phyloP scores from a whole-genome alignment of 1,284 basidiomycete genomes.

The Puccinia polysora region DNA sequence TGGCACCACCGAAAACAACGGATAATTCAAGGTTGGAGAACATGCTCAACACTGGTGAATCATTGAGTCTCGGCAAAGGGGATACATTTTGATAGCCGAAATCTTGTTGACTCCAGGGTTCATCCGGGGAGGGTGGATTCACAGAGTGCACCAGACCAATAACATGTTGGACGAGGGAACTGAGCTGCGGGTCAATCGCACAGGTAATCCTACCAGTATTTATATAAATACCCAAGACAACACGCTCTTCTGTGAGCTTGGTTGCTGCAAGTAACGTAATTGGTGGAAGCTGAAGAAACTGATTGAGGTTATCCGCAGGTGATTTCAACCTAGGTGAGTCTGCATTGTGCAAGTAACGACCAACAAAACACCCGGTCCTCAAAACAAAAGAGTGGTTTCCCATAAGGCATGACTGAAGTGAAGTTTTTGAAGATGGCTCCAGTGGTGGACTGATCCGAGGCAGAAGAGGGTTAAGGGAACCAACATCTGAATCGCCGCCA shows the following conservation, averaged over 20 bases:
- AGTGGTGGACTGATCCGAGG: not conserved
- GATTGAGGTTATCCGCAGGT: not conserved
- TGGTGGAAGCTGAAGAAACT: constrained; percentile 22
- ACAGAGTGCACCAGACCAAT: constrained; percentile 9
- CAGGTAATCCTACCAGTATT: constrained; percentile 12
- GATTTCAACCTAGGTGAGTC: constrained; percentile 4
- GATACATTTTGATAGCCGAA: not conserved
- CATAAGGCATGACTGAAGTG: not conserved
- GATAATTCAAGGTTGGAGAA: constrained; percentile 14
- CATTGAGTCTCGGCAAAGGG: too few species aligned
- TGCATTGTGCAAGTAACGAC: constrained; percentile 5
- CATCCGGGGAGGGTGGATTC: not conserved
- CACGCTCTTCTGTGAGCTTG: not conserved
- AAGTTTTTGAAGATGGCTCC: not conserved
- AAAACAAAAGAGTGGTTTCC: constrained; percentile 22
- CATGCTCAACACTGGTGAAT: not conserved
- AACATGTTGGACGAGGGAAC: constrained; percentile 26
- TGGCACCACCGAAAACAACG: constrained; percentile 15
- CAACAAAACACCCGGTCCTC: constrained; percentile 13
- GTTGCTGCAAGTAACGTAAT: constrained; percentile 28
- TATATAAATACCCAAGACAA: constrained; percentile 7
- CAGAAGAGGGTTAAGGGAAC: constrained; percentile 3
- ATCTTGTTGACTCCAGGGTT: not conserved
- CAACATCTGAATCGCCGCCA: constrained; percentile 24
- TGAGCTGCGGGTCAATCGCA: constrained; percentile 19